Percentiles rank a stretch among this genome's conserved stretches.
These are phyloP conservation scores for Sanghuangporus baumii DNA, from an alignment of 1,284 basidiomycete species.

Conservation along the genomic window DNA sequence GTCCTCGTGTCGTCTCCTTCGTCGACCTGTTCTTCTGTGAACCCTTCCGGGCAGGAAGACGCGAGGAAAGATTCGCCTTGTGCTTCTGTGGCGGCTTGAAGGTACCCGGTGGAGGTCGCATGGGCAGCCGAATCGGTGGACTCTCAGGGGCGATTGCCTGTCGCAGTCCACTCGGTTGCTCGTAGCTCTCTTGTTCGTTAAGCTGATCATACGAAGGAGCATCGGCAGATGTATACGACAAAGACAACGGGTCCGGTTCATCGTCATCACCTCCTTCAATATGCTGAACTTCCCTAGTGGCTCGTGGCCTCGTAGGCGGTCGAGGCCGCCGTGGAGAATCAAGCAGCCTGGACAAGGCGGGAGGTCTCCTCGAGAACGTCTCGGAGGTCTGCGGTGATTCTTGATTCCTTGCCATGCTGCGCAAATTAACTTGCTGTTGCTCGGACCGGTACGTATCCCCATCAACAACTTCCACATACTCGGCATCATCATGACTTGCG, in stretches of 20 bases:
- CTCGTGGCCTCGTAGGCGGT: slow-evolving; percentile 40
- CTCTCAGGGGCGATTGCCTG: neutral
- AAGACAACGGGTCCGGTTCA: slow-evolving; percentile 22
- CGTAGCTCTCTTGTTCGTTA: slow-evolving; percentile 20
- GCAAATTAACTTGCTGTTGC: neutral
- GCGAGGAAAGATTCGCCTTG: neutral
- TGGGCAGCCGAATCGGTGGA: slow-evolving; percentile 7
- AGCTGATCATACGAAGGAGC: slow-evolving; percentile 1
- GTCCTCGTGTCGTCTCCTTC: neutral
- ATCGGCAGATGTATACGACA: slow-evolving; percentile 16
- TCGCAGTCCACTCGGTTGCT: neutral
- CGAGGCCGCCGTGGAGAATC: slow-evolving; percentile 49
- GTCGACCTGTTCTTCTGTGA: neutral
- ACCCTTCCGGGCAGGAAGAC: neutral
- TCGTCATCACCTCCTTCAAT: slow-evolving; percentile 22
- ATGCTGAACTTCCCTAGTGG: neutral
- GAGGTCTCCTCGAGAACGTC: slow-evolving; percentile 51
- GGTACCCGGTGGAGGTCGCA: slow-evolving; percentile 6
- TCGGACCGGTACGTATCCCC: neutral
- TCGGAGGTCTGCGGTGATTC: slow-evolving; percentile 20
- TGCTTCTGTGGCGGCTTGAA: slow-evolving; percentile 4
- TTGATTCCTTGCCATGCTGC: neutral
- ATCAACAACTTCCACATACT: slow-evolving; percentile 1
- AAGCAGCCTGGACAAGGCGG: slow-evolving; percentile 54
- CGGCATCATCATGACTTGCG: neutral